These are phyloP conservation scores for Russula compacta DNA, from an alignment of 768 basidiomycete genomes.

Conservation along the genomic window DNA sequence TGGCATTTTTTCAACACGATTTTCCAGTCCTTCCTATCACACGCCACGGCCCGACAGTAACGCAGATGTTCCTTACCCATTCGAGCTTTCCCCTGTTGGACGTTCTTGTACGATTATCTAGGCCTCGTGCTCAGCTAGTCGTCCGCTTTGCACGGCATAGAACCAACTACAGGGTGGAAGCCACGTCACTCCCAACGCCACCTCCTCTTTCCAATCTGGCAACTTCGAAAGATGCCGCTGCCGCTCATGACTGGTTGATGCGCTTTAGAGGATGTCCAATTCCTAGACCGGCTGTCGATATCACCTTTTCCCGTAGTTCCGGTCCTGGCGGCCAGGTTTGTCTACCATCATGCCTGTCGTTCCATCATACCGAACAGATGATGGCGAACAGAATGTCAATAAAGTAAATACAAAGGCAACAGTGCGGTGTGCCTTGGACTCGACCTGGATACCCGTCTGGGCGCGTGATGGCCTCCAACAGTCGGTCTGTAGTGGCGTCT, in stretches of 20 bases:
- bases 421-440: constrained; percentile 47
- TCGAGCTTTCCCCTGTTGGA: not conserved
- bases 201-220: constrained; percentile 12
- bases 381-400: constrained; percentile 62
- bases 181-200: constrained; percentile 12
- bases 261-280: constrained; percentile 25
- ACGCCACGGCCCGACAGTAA: not conserved
- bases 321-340: constrained; percentile 79
- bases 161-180: not conserved
- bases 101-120: not conserved
- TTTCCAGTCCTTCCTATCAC: not conserved
- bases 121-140: not conserved
- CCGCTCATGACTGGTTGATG: constrained; percentile 18
- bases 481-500: constrained; percentile 35
- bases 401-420: constrained; percentile 83
- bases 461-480: constrained; percentile 37
- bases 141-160: not conserved
- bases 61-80: not conserved
- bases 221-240: constrained; percentile 10
- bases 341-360: not conserved
- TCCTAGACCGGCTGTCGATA: constrained; percentile 44
- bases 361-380: not conserved
- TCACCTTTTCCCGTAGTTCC: constrained; percentile 70
- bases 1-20: not conserved
- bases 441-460: constrained; percentile 66